Evolutionary conservation across 768 basidiomycete genomes (phyloP).

Genomic region (Podaxis sp.): DNA sequence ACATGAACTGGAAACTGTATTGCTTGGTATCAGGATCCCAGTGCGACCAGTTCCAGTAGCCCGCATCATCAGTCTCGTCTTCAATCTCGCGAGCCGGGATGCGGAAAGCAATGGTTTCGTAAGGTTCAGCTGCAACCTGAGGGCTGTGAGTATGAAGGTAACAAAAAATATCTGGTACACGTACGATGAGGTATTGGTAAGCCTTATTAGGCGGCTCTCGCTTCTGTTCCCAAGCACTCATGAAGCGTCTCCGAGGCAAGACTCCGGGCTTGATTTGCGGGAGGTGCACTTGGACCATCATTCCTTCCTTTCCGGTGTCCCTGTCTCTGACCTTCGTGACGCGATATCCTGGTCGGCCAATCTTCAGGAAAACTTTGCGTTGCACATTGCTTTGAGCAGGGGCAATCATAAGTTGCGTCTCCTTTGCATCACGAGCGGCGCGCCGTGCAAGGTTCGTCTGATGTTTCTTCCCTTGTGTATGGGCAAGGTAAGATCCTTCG

Average conservation of each 20-base stretch:
- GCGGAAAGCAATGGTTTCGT: slow-evolving; percentile 99
- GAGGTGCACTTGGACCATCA: slow-evolving; percentile 96
- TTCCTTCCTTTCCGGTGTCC: slow-evolving; percentile 89
- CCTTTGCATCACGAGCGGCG: slow-evolving; percentile 96
- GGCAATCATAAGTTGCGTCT: slow-evolving; percentile 86
- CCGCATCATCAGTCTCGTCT: slow-evolving; percentile 87
- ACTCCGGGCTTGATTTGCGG: slow-evolving; percentile 91
- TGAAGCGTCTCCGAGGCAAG: slow-evolving; percentile 84
- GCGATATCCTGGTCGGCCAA: slow-evolving; percentile 91
- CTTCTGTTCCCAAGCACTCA: slow-evolving; percentile 98
- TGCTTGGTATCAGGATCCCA: slow-evolving; percentile 99
- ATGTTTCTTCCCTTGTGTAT: slow-evolving; percentile 99
- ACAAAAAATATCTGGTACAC: slow-evolving; percentile 31
- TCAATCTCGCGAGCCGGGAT: slow-evolving; percentile 97
- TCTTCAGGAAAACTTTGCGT: slow-evolving; percentile 95
- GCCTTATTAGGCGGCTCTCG: slow-evolving; percentile 93
- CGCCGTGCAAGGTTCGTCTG: slow-evolving; percentile 97
- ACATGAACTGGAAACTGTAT: slow-evolving; percentile 98
- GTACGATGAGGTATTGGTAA: slow-evolving; percentile 94
- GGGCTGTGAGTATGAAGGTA: slow-evolving; percentile 24
- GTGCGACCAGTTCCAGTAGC: slow-evolving; percentile 96
- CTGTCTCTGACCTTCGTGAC: slow-evolving; percentile 96
- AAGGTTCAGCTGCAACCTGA: slow-evolving; percentile 98
- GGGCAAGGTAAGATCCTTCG: slow-evolving; percentile 97
- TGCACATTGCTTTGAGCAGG: slow-evolving; percentile 77